phyloP scores from a whole-genome alignment of 495 filamentous ascomycete genomes.

The Aspergillus indologenus region DNA sequence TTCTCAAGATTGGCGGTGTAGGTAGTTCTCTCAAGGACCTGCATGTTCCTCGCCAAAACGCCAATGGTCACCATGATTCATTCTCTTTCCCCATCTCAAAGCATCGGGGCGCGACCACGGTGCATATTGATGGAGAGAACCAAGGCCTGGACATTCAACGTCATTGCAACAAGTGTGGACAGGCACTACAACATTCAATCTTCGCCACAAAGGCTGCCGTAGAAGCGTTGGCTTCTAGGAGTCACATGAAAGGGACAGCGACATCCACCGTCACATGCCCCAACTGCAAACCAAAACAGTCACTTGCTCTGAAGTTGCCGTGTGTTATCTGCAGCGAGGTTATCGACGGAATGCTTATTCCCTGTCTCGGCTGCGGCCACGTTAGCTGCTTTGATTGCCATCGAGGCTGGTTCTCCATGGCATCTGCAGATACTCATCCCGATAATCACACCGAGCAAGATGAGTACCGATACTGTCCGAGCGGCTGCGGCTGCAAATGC shows the following conservation, averaged over 20 bases:
- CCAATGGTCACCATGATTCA: constrained; percentile 24
- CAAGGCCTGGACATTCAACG: constrained; percentile 42
- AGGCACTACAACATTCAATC: constrained; percentile 38
- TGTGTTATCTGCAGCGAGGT: constrained; percentile 49
- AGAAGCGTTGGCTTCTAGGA: constrained; percentile 22
- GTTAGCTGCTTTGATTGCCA: constrained; percentile 51
- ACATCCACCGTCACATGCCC: constrained; percentile 25
- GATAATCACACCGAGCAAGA: constrained; percentile 14
- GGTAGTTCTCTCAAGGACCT: constrained; percentile 16
- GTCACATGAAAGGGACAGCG: constrained; percentile 19
- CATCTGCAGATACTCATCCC: constrained; percentile 6
- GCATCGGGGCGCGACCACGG: constrained; percentile 12
- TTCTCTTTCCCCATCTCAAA: constrained; percentile 19
- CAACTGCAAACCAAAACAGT: constrained; percentile 40
- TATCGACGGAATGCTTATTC: constrained; percentile 47
- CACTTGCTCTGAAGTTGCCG: constrained; percentile 36
- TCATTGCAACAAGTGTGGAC: constrained; percentile 45
- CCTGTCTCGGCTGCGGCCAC: constrained; percentile 52
- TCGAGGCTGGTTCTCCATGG: constrained; percentile 35
- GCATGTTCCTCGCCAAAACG: constrained; percentile 22
- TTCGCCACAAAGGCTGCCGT: constrained; percentile 28
- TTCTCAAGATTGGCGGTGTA: constrained; percentile 66
- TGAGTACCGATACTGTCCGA: constrained; percentile 37
- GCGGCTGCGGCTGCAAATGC: constrained; percentile 51
- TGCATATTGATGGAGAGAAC: constrained; percentile 8